Base-by-base conservation (phyloP, 2,329 filamentous ascomycete genomes). In the Exophiala sp. region DNA sequence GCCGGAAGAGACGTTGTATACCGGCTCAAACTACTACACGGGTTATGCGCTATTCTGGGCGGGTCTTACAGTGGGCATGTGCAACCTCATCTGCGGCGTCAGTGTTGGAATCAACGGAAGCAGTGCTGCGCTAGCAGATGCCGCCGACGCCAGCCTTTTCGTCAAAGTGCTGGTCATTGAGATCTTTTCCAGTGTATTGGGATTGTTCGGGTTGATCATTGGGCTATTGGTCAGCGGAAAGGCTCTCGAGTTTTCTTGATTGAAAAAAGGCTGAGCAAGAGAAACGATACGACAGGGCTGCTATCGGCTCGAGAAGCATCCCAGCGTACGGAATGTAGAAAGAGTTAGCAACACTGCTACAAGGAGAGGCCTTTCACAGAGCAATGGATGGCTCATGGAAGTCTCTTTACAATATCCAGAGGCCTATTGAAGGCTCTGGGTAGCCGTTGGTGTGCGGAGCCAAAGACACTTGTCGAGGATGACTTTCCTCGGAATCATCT, bases 91-190 rank as follows among this genome's bases (percentile, higher is more conserved):
- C 55, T 98, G 94, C 66, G 93, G 93, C 76, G 82, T 98, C 56
- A 88, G 90, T 39, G 94, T 98, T 49, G 93, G 93, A 55, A 96
- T 98, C 74, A 98, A 98, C 67, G 93, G 94, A 60, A 95, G 88
- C 69, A 91, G 93, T 70, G 93, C 93, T 60, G 94, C 94, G 42
- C 73, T 98, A 62, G 93, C 93, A 22, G 94, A 98, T 77, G 93
- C 94, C 56, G 88, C 93, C 13, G 93, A 98, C 67, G 79, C 88
- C 35, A 85, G 81, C 55, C 77, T 98, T 88, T 98, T 98, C 71
- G 91, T 98, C 72, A 96, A 95, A 75, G 95, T 98, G 61, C 82
- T 98, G 45, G 91, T 98, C 61, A 94, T 98, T 64, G 94, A 98
- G 72, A 98, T 98, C 68, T 98, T 98, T 77, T 96, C 90, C 68